Evolutionary conservation across 1,284 basidiomycete genomes (phyloP).

Genomic region (Phellopilus nigrolimitatus): DNA sequence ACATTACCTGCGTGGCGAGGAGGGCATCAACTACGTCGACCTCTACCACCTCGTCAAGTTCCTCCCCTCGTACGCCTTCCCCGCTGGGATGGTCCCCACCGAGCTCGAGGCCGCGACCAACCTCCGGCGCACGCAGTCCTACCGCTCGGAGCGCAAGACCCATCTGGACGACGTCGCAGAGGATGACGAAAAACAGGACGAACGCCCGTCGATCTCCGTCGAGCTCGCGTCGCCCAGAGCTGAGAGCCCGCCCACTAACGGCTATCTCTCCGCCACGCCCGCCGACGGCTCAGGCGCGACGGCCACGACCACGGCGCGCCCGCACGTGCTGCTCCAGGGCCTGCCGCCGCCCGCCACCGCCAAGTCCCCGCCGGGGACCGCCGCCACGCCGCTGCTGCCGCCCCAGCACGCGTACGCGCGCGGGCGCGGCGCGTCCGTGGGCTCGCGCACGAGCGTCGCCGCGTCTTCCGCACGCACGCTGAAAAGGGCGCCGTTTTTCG

Average conservation of each 20-base stretch:
- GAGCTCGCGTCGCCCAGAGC: conserved; percentile 5
- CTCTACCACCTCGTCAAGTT: conserved; percentile 64
- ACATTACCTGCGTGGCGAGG: conserved; percentile 58
- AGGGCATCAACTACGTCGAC: conserved; percentile 56
- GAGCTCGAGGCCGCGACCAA: conserved; percentile 28
- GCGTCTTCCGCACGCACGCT: conserved; percentile 17
- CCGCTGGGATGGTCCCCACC: conserved; percentile 47
- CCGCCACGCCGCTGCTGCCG: no score
- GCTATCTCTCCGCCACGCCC: not conserved
- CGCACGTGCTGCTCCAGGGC: conserved; percentile 10
- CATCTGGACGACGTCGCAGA: not conserved
- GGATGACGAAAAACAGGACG: not conserved
- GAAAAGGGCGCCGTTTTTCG: conserved; percentile 21
- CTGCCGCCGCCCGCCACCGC: conserved; percentile 13
- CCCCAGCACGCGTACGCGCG: not conserved
- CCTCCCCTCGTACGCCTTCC: conserved; percentile 60
- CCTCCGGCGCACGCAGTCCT: conserved; percentile 11
- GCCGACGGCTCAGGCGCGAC: not conserved
- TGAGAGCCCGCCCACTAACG: not conserved
- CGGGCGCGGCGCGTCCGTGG: not conserved
- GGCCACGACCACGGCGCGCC: not conserved
- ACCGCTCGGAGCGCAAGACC: conserved; percentile 2
- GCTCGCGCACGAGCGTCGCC: conserved; percentile 15
- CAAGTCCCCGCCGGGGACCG: not conserved
- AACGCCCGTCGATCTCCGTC: not conserved